These are phyloP conservation scores for Ophiostoma pallidulum DNA, from an alignment of 2,329 filamentous ascomycete species.

Conservation along the genomic window DNA sequence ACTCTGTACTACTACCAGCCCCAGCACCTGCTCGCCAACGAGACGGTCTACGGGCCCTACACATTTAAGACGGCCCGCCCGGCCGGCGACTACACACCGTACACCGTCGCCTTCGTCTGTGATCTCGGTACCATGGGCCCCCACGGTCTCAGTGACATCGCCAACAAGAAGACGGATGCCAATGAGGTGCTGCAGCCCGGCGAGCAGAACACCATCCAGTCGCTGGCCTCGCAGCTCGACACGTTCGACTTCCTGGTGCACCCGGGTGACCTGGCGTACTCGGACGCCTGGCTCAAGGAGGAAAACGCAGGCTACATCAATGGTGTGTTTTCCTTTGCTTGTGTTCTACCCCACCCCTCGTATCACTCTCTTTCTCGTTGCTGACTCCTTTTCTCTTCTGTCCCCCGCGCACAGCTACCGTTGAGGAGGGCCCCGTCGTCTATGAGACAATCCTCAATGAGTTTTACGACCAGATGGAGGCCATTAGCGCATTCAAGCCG, in stretches of 20 bases:
- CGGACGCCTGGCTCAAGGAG: constrained; percentile 34
- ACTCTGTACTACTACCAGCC: constrained; percentile 43
- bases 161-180: constrained; percentile 5
- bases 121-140: constrained; percentile 29
- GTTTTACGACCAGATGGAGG: constrained; percentile 38
- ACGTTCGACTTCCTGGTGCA: constrained; percentile 30
- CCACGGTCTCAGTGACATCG: constrained; percentile 10
- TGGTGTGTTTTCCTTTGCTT: not conserved
- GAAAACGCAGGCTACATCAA: constrained; percentile 27
- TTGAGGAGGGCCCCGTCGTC: constrained; percentile 33
- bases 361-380: no score
- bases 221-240: constrained; percentile 6
- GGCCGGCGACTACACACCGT: constrained; percentile 32
- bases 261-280: constrained; percentile 41
- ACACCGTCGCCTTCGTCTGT: constrained; percentile 38
- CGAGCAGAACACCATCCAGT: constrained; percentile 13
- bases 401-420: not conserved
- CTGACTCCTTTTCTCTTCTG: not conserved
- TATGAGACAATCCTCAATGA: constrained; percentile 44
- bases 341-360: no score
- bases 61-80: constrained; percentile 27
- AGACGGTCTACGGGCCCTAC: constrained; percentile 26
- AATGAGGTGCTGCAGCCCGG: constrained; percentile 11
- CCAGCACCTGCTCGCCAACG: constrained; percentile 37
- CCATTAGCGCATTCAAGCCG: constrained; percentile 32